Base-by-base conservation (phyloP, 208 protist genomes). In the Endotrypanum monterogeii region DNA sequence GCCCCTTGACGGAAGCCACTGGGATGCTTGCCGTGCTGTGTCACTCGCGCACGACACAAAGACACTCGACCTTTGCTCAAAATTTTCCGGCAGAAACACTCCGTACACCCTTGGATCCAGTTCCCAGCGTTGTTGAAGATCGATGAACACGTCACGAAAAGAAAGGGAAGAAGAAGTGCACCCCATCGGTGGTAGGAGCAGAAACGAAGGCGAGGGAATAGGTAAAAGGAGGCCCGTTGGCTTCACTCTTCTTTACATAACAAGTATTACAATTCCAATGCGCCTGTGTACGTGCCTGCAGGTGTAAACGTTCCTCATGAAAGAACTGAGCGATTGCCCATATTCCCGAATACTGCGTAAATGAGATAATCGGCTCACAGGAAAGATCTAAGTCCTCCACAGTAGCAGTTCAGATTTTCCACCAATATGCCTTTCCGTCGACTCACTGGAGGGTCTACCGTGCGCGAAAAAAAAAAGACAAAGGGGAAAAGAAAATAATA, bases 81-180 rank as follows among this genome's bases (percentile, higher is more conserved):
- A 70, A 32, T 50, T 25, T 6, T 52, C 23, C 56, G 73, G 66
- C 3, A 76, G 71, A 32, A 50, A 48, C 18, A 25, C 3, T 9
- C 25, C 37, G 28, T 81, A 81, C 23, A 30, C 5, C 56, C 67
- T 61, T 18, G 76, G 61, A 5, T 55, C 54, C 41, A 81, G 28
- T 37, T 63, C 48, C 76, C 76, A 81, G 41, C 66, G 23, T 41
- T 72, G 55, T 41, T 81, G 62, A 11, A 76, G 66, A 44, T 56
- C 58, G 5, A 41, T 41, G 62, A 76, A 81, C 11, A 73, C 73
- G 20, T 81, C 71, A 23, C 76, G 71, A 52, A 75, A 81, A 18
- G 71, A 72, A 11, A 63, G 71, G 30, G 71, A 67, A 3, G 76
- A 80, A 4, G 76, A 76, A 0, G 76, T 63, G 57, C 71, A 76